Evolutionary conservation across 2,329 filamentous ascomycete genomes (phyloP).

Genomic region (Fusarium fracticaudum): DNA sequence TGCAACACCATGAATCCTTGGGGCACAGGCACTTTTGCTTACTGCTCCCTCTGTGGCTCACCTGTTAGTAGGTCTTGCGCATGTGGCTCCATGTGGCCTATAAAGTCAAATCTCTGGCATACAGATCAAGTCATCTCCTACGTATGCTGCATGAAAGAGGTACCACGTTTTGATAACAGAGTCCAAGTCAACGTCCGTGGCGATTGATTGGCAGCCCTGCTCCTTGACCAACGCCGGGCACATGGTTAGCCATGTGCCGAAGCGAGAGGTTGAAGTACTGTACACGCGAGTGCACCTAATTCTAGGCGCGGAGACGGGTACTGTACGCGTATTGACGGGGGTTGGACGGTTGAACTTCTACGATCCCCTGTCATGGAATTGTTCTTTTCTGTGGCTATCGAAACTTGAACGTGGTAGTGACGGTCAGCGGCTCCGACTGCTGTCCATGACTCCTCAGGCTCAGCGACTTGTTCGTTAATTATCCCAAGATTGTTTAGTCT

Average conservation of each 20-base stretch:
- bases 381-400: slow-evolving; percentile 42
- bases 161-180: slow-evolving; percentile 3
- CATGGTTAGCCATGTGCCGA: slow-evolving; percentile 38
- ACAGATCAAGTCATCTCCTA: slow-evolving; percentile 4
- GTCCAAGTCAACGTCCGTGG: no score
- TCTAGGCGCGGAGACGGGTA: slow-evolving; percentile 5
- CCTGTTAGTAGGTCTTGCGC: no score
- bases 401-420: slow-evolving; percentile 11
- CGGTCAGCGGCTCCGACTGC: slow-evolving; percentile 17
- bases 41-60: not conserved
- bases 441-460: slow-evolving; percentile 28
- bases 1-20: slow-evolving; percentile 3
- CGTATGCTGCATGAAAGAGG: not conserved
- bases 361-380: slow-evolving; percentile 43
- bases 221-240: slow-evolving; percentile 30
- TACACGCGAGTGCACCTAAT: slow-evolving; percentile 15
- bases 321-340: slow-evolving; percentile 19
- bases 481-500: slow-evolving; percentile 13
- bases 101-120: slow-evolving; percentile 8
- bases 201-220: slow-evolving; percentile 16
- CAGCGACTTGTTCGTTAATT: slow-evolving; percentile 11
- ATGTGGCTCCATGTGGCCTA: not conserved
- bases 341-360: slow-evolving; percentile 18
- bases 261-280: slow-evolving; percentile 23
- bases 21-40: slow-evolving; percentile 12